Evolutionary conservation across 306 rosid genomes (phyloP).

Genomic region (Parietaria judaica): DNA sequence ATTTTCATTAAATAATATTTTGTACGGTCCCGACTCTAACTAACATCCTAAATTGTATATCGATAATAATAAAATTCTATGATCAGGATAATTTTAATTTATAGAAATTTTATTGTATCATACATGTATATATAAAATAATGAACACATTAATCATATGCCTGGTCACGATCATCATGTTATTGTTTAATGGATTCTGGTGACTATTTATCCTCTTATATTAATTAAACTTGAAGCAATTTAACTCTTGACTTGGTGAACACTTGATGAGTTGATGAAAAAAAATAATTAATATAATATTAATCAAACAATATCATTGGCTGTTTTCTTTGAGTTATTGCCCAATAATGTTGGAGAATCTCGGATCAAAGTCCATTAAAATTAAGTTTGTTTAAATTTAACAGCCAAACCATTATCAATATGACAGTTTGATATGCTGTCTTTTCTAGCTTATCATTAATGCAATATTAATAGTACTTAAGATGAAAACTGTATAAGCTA

Average conservation of each 20-base stretch:
- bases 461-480: background rate
- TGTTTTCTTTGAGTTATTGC: constrained; percentile 39
- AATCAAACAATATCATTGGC: constrained; percentile 20
- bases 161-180: background rate
- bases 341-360: constrained; percentile 33
- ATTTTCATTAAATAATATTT: too few relatives aligned
- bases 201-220: background rate
- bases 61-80: too few relatives aligned
- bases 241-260: constrained; percentile 4
- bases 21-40: too few relatives aligned
- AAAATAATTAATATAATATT: background rate
- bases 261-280: constrained; percentile 17
- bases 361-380: constrained; percentile 32
- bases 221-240: background rate
- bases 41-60: too few relatives aligned
- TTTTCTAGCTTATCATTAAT: constrained; percentile 28
- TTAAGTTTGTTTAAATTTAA: background rate
- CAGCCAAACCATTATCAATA: constrained; percentile 18
- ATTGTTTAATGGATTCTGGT: background rate
- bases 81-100: too few relatives aligned
- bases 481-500: constrained; percentile 9
- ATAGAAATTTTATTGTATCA: too few relatives aligned
- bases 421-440: constrained; percentile 30
- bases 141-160: background rate
- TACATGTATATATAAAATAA: background rate